Base-by-base conservation (phyloP, 305 asterid genomes). In the Galium porrigens region DNA sequence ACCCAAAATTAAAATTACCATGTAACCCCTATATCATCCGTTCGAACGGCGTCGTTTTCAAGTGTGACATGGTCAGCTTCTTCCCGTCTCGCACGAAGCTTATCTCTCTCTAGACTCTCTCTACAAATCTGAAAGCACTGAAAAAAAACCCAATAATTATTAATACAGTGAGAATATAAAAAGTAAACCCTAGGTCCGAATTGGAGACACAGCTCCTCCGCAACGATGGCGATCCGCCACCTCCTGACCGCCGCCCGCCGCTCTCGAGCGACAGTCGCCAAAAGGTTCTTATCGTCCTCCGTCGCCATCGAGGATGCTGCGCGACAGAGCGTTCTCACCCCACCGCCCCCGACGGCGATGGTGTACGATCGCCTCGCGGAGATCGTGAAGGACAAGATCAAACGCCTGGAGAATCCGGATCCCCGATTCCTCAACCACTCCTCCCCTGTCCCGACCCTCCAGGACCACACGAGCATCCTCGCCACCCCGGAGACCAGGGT, bases 311-410 rank as follows among this genome's bases (percentile, higher is more conserved):
- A 77, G 55, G 74, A 81, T 25, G 60, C 78, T 5, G 14, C 70
- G 6, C 69, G 25, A 6, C 58, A 71, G 10, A 25, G 78, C 12
- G 73, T 70, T 25, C 84, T 85, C 22, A 57, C 83, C 11, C 85
- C 95, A 0, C 88, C 84, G 36, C 87, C 87, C 0, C 87, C 89
- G 5, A 78, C 76, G 48, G 79, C 78, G 41, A 88, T 86, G 90
- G 72, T 85, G 83, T 89, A 89, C 80, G 96, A 89, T 30, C 84
- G 85, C 10, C 60, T 86, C 12, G 90, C 96, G 3, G 90, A 85
- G 78, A 22, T 68, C 14, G 87, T 85, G 1, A 86, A 86, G 7
- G 22, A 34, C 0, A 89, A 82, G 73, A 81, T 89, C 70, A 71
- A 68, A 22, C 73, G 54, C 14, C 86, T 89, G 33, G 87, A 86